These are phyloP conservation scores for Brassica incana DNA, from an alignment of 345 rosid species.

Conservation along the genomic window DNA sequence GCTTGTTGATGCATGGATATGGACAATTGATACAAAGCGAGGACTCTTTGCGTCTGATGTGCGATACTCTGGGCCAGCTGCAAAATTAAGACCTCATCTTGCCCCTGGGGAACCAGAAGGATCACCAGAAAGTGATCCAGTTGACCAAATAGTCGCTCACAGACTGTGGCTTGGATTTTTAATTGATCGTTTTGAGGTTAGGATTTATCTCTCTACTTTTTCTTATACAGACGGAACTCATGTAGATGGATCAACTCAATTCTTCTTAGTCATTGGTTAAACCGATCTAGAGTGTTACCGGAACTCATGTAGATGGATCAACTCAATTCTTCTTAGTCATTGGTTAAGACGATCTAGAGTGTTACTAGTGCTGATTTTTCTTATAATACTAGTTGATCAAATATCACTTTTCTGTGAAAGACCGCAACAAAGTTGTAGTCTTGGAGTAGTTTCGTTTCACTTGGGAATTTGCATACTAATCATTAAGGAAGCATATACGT, in stretches of 20 bases:
- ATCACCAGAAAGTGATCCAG: constrained; percentile 69
- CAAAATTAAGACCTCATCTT: constrained; percentile 94
- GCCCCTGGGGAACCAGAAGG: constrained; percentile 89
- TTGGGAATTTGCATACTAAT: constrained; percentile 21
- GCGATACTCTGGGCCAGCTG: constrained; percentile 82
- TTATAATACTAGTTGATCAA: constrained; percentile 15
- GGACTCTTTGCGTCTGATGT: constrained; percentile 96
- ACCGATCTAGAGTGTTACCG: no score
- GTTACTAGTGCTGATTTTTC: constrained; percentile 11
- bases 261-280: constrained; percentile 12
- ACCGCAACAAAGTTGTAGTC: constrained; percentile 20
- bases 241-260: constrained; percentile 11
- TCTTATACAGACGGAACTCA: background rate
- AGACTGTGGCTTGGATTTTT: constrained; percentile 95
- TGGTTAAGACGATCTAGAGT: constrained; percentile 14
- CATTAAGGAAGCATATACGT: background rate
- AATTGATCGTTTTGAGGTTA: constrained; percentile 96
- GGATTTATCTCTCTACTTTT: constrained; percentile 22
- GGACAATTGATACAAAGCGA: constrained; percentile 97
- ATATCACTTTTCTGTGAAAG: constrained; percentile 24
- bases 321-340: no score
- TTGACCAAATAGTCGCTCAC: constrained; percentile 94
- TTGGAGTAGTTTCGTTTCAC: constrained; percentile 4
- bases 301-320: no score
- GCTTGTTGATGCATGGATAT: constrained; percentile 99